These are phyloP conservation scores for Monosporascus sp. DNA, from an alignment of 2,329 filamentous ascomycete genomes.

Conservation along the genomic window DNA sequence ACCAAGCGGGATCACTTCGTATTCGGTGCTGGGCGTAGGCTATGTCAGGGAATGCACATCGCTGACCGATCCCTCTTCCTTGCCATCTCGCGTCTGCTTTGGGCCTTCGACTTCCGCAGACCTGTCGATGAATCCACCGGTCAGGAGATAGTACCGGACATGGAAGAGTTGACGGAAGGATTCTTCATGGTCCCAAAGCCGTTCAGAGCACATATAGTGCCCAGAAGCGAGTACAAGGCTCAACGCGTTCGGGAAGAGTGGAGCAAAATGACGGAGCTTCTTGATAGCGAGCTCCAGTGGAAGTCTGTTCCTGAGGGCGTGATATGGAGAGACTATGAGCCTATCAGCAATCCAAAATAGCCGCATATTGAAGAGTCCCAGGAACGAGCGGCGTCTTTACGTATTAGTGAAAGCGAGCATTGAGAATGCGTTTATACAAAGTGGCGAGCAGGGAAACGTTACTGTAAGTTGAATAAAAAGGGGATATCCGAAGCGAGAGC, in stretches of 20 bases:
- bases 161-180: conserved; percentile 12
- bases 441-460: no score
- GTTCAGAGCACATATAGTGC: conserved; percentile 15
- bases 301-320: conserved; percentile 19
- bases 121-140: conserved; percentile 15
- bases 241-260: conserved; percentile 13
- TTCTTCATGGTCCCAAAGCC: conserved; percentile 11
- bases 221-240: conserved; percentile 13
- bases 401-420: no score
- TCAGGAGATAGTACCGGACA: conserved; percentile 15
- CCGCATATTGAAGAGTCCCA: neutral
- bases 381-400: no score
- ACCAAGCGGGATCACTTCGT: conserved; percentile 26
- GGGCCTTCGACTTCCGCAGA: conserved; percentile 38
- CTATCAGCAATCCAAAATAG: conserved; percentile 2
- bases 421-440: no score
- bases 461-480: no score
- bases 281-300: conserved; percentile 23
- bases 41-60: conserved; percentile 44
- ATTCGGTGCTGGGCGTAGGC: conserved; percentile 28
- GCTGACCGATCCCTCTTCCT: conserved; percentile 29
- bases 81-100: conserved; percentile 40
- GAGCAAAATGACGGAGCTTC: conserved; percentile 15
- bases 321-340: conserved; percentile 17
- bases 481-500: no score